Base-by-base conservation (phyloP, 345 rosid species). In the Moringa oleifera region DNA sequence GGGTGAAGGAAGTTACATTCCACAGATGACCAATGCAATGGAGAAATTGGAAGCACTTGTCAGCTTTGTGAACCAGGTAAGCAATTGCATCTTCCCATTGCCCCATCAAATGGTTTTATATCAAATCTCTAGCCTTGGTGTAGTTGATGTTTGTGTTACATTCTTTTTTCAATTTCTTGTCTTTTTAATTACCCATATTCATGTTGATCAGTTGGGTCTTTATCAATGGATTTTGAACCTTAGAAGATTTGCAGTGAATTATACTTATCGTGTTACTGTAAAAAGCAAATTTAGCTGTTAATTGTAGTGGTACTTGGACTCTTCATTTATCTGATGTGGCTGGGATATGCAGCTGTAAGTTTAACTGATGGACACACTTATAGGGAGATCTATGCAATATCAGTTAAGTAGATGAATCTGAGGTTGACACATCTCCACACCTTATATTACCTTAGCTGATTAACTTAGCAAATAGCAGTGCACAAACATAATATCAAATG, bases 61-160 rank as follows among this genome's bases (percentile, higher is more conserved):
- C 63, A 77, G 92, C 75, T 90, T 94, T 57, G 85, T 88, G 20
- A 79, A 73, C 67, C 99, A 94, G 92, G 99, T 88, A 68, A 55
- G 41, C 37, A 36, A 21, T 15, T 24, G 50, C 45, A 51, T 50
- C 71, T 63, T 71, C 16, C 41, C 54, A 51, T 60, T 55, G 54
- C 24, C 15, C 33, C 59, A 6, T 41, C 59, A 55, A 20, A 59
- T 33, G n/a, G 11, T 33, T n/a, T 33, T 33, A 33, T 33, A 33
- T 11, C 11, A 33, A 33, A 4, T 33, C 11, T 15, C 12, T 15
- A 41, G 17, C 47, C 1, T 4, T 15, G 1, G 12, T 41, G 47
- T 41, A 41, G 16, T 41, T 41, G 47, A 46, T 52, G 28, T 53
- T 49, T 41, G 53, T 33, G 45, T 28, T 23, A 28, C 13, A 46